A percentile compares a stretch with the other conserved stretches of the same genome.
Evolutionary conservation across 495 filamentous ascomycete genomes (phyloP).

Genomic region (Podospora didyma): DNA sequence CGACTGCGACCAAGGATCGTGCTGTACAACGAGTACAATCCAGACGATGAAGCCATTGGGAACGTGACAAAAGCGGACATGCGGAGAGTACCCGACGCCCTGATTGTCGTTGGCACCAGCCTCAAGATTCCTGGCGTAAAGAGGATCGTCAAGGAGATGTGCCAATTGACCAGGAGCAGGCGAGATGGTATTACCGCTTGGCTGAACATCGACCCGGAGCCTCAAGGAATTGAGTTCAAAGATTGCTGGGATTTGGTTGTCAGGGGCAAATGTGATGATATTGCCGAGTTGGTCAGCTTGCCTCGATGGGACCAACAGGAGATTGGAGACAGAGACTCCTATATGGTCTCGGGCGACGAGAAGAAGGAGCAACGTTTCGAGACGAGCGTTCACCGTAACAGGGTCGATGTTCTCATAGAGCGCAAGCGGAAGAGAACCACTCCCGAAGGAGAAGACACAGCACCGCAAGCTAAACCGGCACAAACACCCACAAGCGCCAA

Average conservation of each 20-base stretch:
- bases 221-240: conserved; percentile 77
- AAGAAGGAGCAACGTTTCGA: conserved; percentile 33
- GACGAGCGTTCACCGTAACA: conserved; percentile 28
- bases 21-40: conserved; percentile 95
- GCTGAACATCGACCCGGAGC: conserved; percentile 85
- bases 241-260: conserved; percentile 91
- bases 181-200: conserved; percentile 89
- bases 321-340: conserved; percentile 30
- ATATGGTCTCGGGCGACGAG: conserved; percentile 36
- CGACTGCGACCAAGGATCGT: conserved; percentile 89
- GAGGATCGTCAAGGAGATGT: conserved; percentile 87
- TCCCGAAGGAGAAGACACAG: conserved; percentile 15
- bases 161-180: conserved; percentile 68
- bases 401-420: conserved; percentile 35
- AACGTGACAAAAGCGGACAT: conserved; percentile 81
- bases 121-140: conserved; percentile 91
- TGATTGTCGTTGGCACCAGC: conserved; percentile 93
- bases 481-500: conserved; percentile 16
- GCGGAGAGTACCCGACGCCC: conserved; percentile 77
- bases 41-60: conserved; percentile 93
- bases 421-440: conserved; percentile 27
- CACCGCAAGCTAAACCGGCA: conserved; percentile 15
- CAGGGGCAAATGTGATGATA: conserved; percentile 79
- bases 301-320: conserved; percentile 69
- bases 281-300: conserved; percentile 70